Evolutionary conservation across 1,139 yeast genomes (phyloP), one percentile per base, ranked within the genome.

Genomic region (Suhomyces wounanorum): DNA sequence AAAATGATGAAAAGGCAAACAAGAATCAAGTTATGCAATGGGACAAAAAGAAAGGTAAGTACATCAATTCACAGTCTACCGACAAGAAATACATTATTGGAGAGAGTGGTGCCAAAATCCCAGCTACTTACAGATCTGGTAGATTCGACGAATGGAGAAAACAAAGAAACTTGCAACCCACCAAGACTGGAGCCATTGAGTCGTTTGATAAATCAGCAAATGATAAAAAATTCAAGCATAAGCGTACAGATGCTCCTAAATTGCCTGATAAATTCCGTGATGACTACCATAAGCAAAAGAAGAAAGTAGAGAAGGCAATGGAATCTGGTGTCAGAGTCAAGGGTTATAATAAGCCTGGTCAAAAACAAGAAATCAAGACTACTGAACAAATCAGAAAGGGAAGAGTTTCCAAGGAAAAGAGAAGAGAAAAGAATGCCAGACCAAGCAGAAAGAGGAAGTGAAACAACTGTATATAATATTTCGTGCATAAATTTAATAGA

Each of bases 31-130:
- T 87, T 44, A 86, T 86, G 81, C 81, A 83, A 66, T 95, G 99
- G 99, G 98, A 94, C 72, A 88, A 83, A 69, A 91, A 91, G 81
- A 87, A 89, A 69, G 96, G 96, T 60, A 91, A 91, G 59, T 94
- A 89, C 68, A 81, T 92, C 64, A 90, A 91, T 65, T 78, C 89
- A 17, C 85, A 83, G 60, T 89, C 95, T 52, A 81, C 87, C 25
- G 94, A 89, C 63, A 83, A 86, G 67, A 92, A 89, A 71, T 94
- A 79, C 68, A 94, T 95, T 61, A 87, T 91, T 57, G 96, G 98
- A 57, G 99, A 95, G 67, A 86, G 90, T 67, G 99, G 99, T 8
- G 92, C 89, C 62, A 84, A 83, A 67, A 84, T 95, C 51, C 97
- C 99, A 4, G 99, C 99, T 1, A 80, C 96, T 18, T 91, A 86